Base-by-base conservation (phyloP, 2,329 filamentous ascomycete species). In the Alternaria brassicae region DNA sequence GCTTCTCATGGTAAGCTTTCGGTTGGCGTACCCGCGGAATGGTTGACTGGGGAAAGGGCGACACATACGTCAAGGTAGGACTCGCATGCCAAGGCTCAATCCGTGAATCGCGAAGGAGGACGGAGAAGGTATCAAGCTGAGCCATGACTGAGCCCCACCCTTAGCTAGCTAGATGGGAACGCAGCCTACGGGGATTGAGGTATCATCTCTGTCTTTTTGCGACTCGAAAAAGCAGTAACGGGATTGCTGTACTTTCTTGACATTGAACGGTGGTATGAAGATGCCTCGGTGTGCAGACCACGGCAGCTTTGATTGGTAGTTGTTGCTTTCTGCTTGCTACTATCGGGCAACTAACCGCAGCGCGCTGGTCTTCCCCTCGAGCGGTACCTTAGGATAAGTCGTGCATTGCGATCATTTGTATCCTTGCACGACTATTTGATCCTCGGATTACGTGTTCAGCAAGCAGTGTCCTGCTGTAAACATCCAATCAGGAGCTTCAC, bases 401-500 rank as follows among this genome's bases (percentile, higher is more conserved):
- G 12, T 17, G 32, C 12, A 13, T 40, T 55, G 23, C 15, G 7
- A 25, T 9, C n/a, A 17, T 3, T 28, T 9, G 12, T 23, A 1
- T 10, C 32, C 4, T 39, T 40, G 6, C 10, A n/a, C 19, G 13
- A 21, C 17, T 13, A 13, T 34, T 4, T 34, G 4, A 6, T 1
- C 21, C 1, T 23, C 3, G 12, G 9, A 3, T 25, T 6, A 10
- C 13, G 4, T 13, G 6, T 53, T 67, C 60, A 69, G 9, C 59
- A 61, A 9, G 49, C 28, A 8, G 36, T 48, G 10, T 55, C 42
- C 7, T 30, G 59, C 32, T 68, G 64, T n/a, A 77, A 44, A 48
- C 63, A 73, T 6, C 58, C 70, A 19, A 74, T 52, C 32, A 86
- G 62, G 56, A 82, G 70, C 23, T 78, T 77, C 25, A 83, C 75